Percentiles rank a stretch among this genome's conserved stretches.
These are phyloP conservation scores for Nothopassalora personata DNA, from an alignment of 2,329 filamentous ascomycete species.

Conservation along the genomic window DNA sequence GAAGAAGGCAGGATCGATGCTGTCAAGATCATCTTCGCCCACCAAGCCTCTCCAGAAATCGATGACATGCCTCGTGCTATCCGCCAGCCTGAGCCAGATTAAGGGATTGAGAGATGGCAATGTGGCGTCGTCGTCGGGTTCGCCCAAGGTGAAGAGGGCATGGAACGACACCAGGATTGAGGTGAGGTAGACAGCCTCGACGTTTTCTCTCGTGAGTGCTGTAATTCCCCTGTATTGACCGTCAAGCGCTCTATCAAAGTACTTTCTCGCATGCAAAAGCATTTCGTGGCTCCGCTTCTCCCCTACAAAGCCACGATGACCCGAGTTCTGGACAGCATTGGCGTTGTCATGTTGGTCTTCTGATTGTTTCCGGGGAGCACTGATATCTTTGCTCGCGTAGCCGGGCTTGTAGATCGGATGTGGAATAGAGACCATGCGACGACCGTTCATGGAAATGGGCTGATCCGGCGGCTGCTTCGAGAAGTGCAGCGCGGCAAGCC, in stretches of 20 bases:
- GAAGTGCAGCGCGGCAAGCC: slow-evolving; percentile 23
- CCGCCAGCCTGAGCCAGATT: slow-evolving; percentile 23
- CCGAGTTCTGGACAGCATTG: slow-evolving; percentile 1
- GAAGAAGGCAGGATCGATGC: slow-evolving; percentile 18
- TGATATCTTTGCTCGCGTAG: not conserved
- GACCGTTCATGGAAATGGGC: slow-evolving; percentile 15
- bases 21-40: slow-evolving; percentile 12
- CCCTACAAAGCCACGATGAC: slow-evolving; percentile 1
- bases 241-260: slow-evolving; percentile 25
- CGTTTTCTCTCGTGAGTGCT: slow-evolving; percentile 15
- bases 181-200: slow-evolving; percentile 21
- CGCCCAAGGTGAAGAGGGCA: slow-evolving; percentile 23
- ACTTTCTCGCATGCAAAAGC: slow-evolving; percentile 20
- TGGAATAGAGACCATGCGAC: slow-evolving; percentile 12
- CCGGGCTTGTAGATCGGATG: slow-evolving; percentile 6
- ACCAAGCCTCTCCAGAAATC: slow-evolving; percentile 14
- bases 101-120: slow-evolving; percentile 18
- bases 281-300: slow-evolving; percentile 17
- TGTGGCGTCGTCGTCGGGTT: slow-evolving; percentile 15
- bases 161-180: slow-evolving; percentile 23
- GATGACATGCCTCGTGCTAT: slow-evolving; percentile 18
- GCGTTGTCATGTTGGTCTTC: slow-evolving; percentile 3
- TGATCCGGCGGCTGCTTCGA: slow-evolving; percentile 15
- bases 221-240: slow-evolving; percentile 19
- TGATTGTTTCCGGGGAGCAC: not conserved